phyloP scores from a whole-genome alignment of 2,329 filamentous ascomycete genomes.

The Rosellinia necatrix region DNA sequence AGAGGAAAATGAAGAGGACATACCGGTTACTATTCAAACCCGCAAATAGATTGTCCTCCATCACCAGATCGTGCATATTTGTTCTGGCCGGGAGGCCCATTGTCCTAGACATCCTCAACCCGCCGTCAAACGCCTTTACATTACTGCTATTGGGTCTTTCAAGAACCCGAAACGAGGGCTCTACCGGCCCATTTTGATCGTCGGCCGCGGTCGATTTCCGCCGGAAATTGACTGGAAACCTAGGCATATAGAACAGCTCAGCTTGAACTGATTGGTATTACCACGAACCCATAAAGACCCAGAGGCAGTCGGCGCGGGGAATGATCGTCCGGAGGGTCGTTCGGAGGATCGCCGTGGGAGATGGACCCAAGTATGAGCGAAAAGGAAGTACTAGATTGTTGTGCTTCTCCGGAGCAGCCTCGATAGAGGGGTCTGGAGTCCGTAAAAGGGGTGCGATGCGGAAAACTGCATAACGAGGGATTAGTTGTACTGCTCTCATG shows the following conservation, averaged over 20 bases:
- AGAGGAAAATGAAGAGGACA: constrained; percentile 39
- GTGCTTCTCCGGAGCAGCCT: constrained; percentile 10
- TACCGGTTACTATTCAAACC: constrained; percentile 62
- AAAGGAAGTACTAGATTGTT: constrained; percentile 16
- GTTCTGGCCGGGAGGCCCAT: constrained; percentile 45
- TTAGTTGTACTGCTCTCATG: constrained; percentile 42
- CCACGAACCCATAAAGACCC: constrained; percentile 36
- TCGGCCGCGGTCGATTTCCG: constrained; percentile 64
- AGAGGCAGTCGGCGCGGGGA: constrained; percentile 14
- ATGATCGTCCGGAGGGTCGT: constrained; percentile 21
- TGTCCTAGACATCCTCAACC: constrained; percentile 49
- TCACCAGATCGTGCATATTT: constrained; percentile 44
- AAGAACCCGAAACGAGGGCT: constrained; percentile 63
- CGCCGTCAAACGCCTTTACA: constrained; percentile 57
- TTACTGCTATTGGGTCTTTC: constrained; percentile 54
- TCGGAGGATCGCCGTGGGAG: constrained; percentile 11
- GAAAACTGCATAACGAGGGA: constrained; percentile 45
- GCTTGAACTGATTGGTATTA: constrained; percentile 28
- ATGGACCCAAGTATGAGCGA: constrained; percentile 13
- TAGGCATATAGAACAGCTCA: constrained; percentile 60
- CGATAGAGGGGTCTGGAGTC: constrained; percentile 4
- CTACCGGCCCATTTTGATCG: constrained; percentile 55
- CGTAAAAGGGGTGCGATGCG: constrained; percentile 35
- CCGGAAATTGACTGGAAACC: constrained; percentile 64
- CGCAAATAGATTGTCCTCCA: constrained; percentile 62